Conservation (phyloP, 2,329 filamentous ascomycete species). For the Sporothrix brasiliensis region DNA sequence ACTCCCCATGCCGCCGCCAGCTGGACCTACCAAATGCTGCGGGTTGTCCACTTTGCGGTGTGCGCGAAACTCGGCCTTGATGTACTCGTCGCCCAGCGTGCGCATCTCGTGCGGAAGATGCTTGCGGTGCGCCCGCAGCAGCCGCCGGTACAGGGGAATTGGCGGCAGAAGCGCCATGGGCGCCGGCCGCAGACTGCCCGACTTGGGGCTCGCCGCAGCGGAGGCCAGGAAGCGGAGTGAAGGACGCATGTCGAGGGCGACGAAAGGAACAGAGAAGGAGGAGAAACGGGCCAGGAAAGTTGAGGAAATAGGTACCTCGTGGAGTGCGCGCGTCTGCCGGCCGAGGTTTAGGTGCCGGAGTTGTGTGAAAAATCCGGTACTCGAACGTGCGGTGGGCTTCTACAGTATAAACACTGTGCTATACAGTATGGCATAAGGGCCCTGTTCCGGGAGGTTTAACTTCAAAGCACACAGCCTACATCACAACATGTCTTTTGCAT, state of each 20-base stretch:
- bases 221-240: constrained; percentile 29
- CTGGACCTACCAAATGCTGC: constrained; percentile 73
- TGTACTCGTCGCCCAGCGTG: constrained; percentile 84
- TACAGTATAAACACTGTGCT: constrained; percentile 7
- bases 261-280: not conserved
- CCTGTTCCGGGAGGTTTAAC: not conserved
- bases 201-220: constrained; percentile 25
- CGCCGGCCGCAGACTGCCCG: constrained; percentile 44
- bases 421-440: not conserved
- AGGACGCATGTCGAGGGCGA: constrained; percentile 4
- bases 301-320: not conserved
- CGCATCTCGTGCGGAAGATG: constrained; percentile 74
- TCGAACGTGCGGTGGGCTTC: not conserved
- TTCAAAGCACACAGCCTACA: not conserved
- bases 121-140: constrained; percentile 84
- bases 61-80: constrained; percentile 88
- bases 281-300: too few species aligned
- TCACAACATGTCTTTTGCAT: not conserved
- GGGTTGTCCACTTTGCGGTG: constrained; percentile 87
- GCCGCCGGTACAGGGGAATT: constrained; percentile 82
- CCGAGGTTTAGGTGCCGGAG: constrained; percentile 7
- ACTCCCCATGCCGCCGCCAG: not conserved
- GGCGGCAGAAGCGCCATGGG: constrained; percentile 77
- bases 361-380: constrained; percentile 4
- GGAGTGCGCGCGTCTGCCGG: not conserved